phyloP scores from a whole-genome alignment of 208 protist species.

The Crithidia fasciculata region DNA sequence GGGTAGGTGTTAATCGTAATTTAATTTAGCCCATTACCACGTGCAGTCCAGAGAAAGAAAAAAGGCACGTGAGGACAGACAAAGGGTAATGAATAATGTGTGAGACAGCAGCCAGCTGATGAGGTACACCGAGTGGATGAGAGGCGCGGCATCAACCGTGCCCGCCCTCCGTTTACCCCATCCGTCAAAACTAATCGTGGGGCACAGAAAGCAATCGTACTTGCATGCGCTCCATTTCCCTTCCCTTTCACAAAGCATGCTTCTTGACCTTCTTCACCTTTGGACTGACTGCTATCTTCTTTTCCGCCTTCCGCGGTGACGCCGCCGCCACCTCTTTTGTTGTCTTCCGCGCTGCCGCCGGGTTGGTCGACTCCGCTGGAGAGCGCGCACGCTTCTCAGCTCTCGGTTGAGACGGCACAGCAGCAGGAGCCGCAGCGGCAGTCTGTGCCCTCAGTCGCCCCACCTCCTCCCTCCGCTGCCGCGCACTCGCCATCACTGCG shows the following conservation, averaged over 20 bases:
- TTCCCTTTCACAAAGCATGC: too few relatives aligned
- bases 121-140: too few relatives aligned
- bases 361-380: neutral
- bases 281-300: too few relatives aligned
- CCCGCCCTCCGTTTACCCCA: too few relatives aligned
- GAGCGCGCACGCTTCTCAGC: neutral
- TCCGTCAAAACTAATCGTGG: too few relatives aligned
- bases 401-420: too few relatives aligned
- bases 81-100: neutral
- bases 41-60: neutral
- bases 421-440: neutral
- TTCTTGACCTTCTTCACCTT: too few relatives aligned
- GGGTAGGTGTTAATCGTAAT: neutral
- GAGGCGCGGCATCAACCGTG: too few relatives aligned
- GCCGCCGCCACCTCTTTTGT: neutral
- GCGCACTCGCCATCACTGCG: conserved; percentile 9
- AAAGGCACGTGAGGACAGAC: neutral
- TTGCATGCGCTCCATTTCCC: too few relatives aligned
- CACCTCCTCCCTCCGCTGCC: neutral
- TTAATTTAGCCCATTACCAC: neutral
- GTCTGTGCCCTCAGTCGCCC: neutral
- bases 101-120: too few relatives aligned
- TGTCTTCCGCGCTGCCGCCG: conserved; percentile 1
- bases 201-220: too few relatives aligned
- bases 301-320: too few relatives aligned